These are phyloP conservation scores for Gossypium schwendimanii DNA, from an alignment of 441 rosid species.

Conservation along the genomic window DNA sequence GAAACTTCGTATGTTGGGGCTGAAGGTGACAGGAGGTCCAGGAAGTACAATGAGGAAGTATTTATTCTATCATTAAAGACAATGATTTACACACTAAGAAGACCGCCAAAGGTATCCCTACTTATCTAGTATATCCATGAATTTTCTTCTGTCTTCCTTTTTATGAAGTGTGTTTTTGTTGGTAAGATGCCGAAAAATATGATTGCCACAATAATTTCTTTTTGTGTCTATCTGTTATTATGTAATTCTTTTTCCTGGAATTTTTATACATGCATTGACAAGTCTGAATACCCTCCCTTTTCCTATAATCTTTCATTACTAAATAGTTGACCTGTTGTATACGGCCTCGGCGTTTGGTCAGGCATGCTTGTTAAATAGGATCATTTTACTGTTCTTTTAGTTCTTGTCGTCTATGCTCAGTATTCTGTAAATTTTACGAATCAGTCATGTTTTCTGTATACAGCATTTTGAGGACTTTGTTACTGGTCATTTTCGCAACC, in stretches of 20 bases:
- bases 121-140: not conserved
- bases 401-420: not conserved
- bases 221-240: not conserved
- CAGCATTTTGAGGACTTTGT: constrained; percentile 53
- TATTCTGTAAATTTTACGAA: not conserved
- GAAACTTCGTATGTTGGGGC: constrained; percentile 25
- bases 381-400: not conserved
- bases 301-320: not conserved
- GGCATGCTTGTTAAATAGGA: not conserved
- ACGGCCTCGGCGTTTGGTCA: not conserved
- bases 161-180: not conserved
- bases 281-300: not conserved
- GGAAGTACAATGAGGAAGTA: constrained; percentile 34
- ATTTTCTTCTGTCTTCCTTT: not conserved
- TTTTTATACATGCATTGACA: not conserved
- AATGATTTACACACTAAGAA: constrained; percentile 46
- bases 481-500: constrained; percentile 33
- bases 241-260: not conserved
- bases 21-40: constrained; percentile 30
- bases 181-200: not conserved
- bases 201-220: not conserved
- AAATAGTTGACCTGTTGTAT: not conserved
- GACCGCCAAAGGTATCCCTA: constrained; percentile 46
- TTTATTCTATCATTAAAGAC: constrained; percentile 54
- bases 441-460: constrained; percentile 18